phyloP scores from a whole-genome alignment of 805 yeast species.

The Nakazawaea peltata region DNA sequence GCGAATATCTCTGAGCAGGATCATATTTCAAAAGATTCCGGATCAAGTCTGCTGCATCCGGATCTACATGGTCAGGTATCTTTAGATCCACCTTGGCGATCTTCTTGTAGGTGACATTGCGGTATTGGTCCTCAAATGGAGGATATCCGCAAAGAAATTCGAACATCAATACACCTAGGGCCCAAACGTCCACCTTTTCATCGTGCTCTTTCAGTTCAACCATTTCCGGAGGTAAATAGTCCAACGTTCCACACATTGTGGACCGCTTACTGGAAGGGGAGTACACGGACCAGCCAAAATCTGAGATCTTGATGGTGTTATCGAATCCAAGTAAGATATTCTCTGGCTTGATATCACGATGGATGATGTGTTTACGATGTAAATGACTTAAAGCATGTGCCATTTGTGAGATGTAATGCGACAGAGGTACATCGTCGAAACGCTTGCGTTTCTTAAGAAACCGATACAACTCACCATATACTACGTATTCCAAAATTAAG shows the following conservation, averaged over 20 bases:
- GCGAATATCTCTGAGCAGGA: slow-evolving; percentile 56
- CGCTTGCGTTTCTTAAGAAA: slow-evolving; percentile 57
- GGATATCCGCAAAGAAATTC: slow-evolving; percentile 86
- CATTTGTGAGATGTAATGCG: slow-evolving; percentile 75
- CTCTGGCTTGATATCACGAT: slow-evolving; percentile 92
- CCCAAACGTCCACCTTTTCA: slow-evolving; percentile 81
- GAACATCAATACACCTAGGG: slow-evolving; percentile 78
- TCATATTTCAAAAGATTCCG: slow-evolving; percentile 52
- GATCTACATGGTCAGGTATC: slow-evolving; percentile 62
- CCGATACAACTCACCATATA: slow-evolving; percentile 81
- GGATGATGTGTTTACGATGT: slow-evolving; percentile 76
- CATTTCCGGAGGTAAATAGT: slow-evolving; percentile 94
- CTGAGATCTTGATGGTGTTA: slow-evolving; percentile 76
- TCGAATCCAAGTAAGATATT: slow-evolving; percentile 74
- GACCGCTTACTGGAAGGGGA: slow-evolving; percentile 49
- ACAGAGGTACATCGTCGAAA: slow-evolving; percentile 67
- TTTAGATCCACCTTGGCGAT: slow-evolving; percentile 71
- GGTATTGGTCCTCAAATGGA: slow-evolving; percentile 81
- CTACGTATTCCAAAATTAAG: slow-evolving; percentile 75
- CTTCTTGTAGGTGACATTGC: slow-evolving; percentile 70
- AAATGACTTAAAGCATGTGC: slow-evolving; percentile 72
- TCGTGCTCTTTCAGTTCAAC: slow-evolving; percentile 78
- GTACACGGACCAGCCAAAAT: slow-evolving; percentile 94
- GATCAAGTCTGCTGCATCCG: slow-evolving; percentile 75
- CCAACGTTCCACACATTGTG: slow-evolving; percentile 93